Percentiles rank a stretch among this genome's conserved stretches.
Evolutionary conservation across 108 stramenopile genomes (phyloP).

Genomic region (Aurantiochytrium sp.): DNA sequence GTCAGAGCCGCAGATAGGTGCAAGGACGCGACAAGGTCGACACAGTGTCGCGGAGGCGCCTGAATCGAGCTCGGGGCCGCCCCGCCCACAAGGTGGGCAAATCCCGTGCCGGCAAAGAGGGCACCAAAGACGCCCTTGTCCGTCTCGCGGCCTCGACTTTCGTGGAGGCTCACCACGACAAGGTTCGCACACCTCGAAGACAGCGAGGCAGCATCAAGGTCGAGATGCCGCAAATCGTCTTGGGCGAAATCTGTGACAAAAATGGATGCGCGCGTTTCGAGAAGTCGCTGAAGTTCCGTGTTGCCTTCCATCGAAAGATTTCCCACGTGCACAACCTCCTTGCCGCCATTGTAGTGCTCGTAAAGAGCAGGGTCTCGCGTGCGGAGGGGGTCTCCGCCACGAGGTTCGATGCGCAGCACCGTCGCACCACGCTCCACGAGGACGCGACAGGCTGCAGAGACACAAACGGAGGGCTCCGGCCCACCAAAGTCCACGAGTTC

Average conservation of each 20-base stretch:
- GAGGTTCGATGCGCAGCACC: not conserved
- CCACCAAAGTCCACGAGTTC: not conserved
- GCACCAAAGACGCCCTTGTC: not conserved
- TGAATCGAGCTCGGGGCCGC: not conserved
- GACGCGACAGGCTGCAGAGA: not conserved
- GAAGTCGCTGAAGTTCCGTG: not conserved
- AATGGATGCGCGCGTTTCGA: not conserved
- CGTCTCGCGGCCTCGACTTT: not conserved
- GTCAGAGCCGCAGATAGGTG: not conserved
- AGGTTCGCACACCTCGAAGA: not conserved
- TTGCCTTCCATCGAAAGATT: not conserved
- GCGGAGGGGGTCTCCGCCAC: not conserved
- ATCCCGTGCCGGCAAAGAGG: not conserved
- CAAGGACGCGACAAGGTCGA: not conserved
- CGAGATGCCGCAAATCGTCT: not conserved
- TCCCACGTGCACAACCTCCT: constrained; percentile 1
- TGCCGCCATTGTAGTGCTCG: not conserved
- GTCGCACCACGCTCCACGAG: not conserved
- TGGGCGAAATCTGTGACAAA: not conserved
- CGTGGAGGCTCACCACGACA: not conserved
- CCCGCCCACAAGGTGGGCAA: not conserved
- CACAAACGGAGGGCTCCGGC: not conserved
- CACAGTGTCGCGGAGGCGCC: not conserved
- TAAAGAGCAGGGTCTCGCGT: not conserved
- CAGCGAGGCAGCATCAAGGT: not conserved